phyloP scores from a whole-genome alignment of 2,329 filamentous ascomycete genomes.

The Coniochaeta sp. region DNA sequence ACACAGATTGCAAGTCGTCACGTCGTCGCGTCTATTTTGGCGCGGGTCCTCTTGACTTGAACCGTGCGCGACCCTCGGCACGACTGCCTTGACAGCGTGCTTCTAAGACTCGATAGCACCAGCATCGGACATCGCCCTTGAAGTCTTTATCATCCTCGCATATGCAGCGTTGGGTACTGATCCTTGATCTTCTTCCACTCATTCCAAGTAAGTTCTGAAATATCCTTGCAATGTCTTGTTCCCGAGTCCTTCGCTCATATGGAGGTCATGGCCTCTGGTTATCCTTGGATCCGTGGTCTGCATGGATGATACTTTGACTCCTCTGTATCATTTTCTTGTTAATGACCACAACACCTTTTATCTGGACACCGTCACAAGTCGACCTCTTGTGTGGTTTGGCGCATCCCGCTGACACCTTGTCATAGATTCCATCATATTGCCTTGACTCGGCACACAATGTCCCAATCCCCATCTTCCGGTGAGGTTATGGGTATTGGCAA shows the following conservation, averaged over 20 bases:
- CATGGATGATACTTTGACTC: too few relatives aligned
- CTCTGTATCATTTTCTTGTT: background rate
- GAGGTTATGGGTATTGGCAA: conserved; percentile 47
- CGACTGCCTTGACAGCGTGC: background rate
- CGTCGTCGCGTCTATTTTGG: background rate
- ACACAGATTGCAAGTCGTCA: background rate
- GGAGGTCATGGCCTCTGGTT: too few relatives aligned
- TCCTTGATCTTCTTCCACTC: background rate
- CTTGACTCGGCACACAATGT: conserved; percentile 10
- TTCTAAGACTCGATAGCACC: background rate
- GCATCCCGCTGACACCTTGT: background rate
- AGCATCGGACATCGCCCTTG: background rate
- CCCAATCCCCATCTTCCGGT: conserved; percentile 32
- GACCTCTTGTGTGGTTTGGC: background rate
- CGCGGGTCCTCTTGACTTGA: background rate
- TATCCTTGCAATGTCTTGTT: conserved; percentile 17
- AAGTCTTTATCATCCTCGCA: background rate
- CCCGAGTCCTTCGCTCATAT: too few relatives aligned
- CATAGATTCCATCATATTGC: background rate
- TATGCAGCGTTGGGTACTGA: background rate
- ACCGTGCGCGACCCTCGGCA: background rate
- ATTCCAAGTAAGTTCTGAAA: background rate
- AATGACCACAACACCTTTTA: background rate
- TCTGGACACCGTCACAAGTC: background rate
- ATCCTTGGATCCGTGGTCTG: too few relatives aligned